phyloP scores from a whole-genome alignment of 352 stramenopile genomes.

The Pythium coloratum region DNA sequence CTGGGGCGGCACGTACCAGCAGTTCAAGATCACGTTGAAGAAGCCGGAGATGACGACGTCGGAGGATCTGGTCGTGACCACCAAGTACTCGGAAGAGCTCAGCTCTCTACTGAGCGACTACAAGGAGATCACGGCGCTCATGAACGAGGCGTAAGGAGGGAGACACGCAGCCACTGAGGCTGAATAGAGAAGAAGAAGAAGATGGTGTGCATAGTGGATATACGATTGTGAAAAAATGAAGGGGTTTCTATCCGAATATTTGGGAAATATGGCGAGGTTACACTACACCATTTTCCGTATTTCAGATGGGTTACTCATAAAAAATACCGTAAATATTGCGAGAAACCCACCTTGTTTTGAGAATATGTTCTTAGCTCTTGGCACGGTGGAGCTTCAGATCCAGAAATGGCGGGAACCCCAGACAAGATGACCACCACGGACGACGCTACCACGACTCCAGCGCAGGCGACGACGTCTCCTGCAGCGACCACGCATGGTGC shows the following conservation, averaged over 20 bases:
- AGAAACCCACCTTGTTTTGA: slow-evolving; percentile 1
- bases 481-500: not conserved
- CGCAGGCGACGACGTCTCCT: not conserved
- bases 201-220: not conserved
- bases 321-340: not conserved
- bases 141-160: slow-evolving; percentile 38
- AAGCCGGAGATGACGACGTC: slow-evolving; percentile 39
- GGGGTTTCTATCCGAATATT: not conserved
- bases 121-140: slow-evolving; percentile 73
- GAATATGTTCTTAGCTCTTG: not conserved
- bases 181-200: not conserved
- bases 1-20: slow-evolving; percentile 53
- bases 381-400: not conserved
- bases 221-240: not conserved
- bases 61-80: slow-evolving; percentile 66
- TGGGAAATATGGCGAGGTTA: not conserved
- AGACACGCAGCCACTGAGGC: not conserved
- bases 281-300: not conserved
- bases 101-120: slow-evolving; percentile 65
- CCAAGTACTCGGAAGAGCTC: slow-evolving; percentile 69
- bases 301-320: not conserved
- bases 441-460: not conserved
- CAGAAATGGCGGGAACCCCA: slow-evolving; percentile 18
- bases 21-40: slow-evolving; percentile 70
- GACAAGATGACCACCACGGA: not conserved